Base-by-base conservation (phyloP, 306 rosid genomes). In the Begonia fuchsioides region DNA sequence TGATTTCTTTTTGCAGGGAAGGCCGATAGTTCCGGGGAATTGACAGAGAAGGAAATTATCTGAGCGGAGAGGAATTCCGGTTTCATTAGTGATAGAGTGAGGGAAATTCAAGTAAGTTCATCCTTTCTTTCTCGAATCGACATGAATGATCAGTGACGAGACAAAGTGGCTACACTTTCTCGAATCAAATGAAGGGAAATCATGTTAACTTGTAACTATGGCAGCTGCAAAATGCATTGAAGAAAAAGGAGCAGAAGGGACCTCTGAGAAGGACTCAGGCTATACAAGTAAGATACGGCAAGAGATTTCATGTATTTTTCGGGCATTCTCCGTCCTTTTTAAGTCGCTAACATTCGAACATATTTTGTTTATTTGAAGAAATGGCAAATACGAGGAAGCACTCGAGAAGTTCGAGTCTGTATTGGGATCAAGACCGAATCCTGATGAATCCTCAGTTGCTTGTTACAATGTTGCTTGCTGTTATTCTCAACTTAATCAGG, bases 31-130 rank as follows among this genome's bases (percentile, higher is more conserved):
- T 49, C 63, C 1, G 93, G 94, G 32, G 86, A 63, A 52, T 60
- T 90, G 38, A 76, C 93, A 8, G 96, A 92, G 59, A 85, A 73
- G 75, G 96, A 85, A 76, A 73, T 92, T 58, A 90, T 90, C 60
- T 75, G 98, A 75, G 95, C 94, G 11, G 98, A 85, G 66, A 81
- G 98, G 66, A 90, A 90, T 58, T 79, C 95, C 9, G 98, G 95
- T 43, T 75, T 90, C 43, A 50, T 90, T 56, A 92, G 98, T 69
- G 63, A 53, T 50, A 79, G 73, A 82, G 81, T 92, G 65, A 81
- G 98, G 73, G 96, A 92, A 64, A 92, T 92, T 66, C 98, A 92
- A 76, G 98, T 85, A 68, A 65, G 98, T 75, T 18, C 54, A 15
- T 38, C 18, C 17, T 26, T 54, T 44, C 39, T n/a, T n/a, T n/a